These are phyloP conservation scores for Yamadazyma insecticola DNA, from an alignment of 805 yeast genomes.

Conservation along the genomic window DNA sequence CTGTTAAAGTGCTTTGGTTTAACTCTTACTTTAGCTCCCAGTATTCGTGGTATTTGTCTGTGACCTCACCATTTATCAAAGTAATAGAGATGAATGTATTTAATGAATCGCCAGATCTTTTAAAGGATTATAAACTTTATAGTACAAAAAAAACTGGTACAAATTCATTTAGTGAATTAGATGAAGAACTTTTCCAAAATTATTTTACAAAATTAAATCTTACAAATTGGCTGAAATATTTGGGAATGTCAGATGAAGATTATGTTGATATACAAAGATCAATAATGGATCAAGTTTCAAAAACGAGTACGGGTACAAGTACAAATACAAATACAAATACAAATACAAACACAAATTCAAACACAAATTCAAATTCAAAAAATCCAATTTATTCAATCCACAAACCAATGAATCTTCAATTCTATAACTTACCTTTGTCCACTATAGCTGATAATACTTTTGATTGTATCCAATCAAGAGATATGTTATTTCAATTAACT, in stretches of 20 bases:
- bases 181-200: slow-evolving; percentile 15
- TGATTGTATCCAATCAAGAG: slow-evolving; percentile 34
- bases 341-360: neutral
- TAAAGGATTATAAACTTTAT: slow-evolving; percentile 15
- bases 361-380: neutral
- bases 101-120: slow-evolving; percentile 19
- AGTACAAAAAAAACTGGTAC: slow-evolving; percentile 9
- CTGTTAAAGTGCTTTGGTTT: slow-evolving; percentile 28
- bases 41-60: slow-evolving; percentile 35
- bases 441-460: slow-evolving; percentile 25
- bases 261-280: slow-evolving; percentile 8
- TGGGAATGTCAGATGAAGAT: slow-evolving; percentile 7
- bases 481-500: slow-evolving; percentile 29
- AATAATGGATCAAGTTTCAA: neutral
- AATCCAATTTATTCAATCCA: slow-evolving; percentile 10
- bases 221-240: slow-evolving; percentile 15
- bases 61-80: slow-evolving; percentile 32
- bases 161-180: slow-evolving; percentile 17
- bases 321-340: neutral
- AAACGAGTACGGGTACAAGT: neutral
- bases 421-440: slow-evolving; percentile 19
- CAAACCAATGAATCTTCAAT: slow-evolving; percentile 30
- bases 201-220: slow-evolving; percentile 19
- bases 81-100: slow-evolving; percentile 29
- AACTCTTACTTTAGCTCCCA: slow-evolving; percentile 30